Percentiles rank a stretch among this genome's conserved stretches.
Evolutionary conservation across 2,329 filamentous ascomycete species (phyloP).

Genomic region (Verticillium tricorpus): DNA sequence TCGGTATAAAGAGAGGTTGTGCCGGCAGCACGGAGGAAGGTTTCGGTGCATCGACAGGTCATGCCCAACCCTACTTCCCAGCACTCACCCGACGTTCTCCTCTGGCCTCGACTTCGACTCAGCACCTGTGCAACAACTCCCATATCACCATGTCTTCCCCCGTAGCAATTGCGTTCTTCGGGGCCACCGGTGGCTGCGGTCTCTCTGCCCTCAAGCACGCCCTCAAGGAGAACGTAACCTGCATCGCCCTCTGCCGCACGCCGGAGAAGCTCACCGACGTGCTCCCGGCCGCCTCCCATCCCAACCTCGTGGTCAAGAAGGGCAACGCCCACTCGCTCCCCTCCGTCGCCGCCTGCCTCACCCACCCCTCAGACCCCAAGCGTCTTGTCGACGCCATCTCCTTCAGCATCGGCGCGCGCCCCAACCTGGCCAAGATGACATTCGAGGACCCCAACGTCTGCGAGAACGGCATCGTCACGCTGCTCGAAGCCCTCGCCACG

Average conservation of each 20-base stretch:
- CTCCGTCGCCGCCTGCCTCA: conserved; percentile 27
- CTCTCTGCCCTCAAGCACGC: conserved; percentile 30
- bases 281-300: conserved; percentile 21
- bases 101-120: not conserved
- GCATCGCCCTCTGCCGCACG: conserved; percentile 34
- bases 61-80: no score
- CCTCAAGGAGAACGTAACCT: conserved; percentile 22
- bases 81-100: no score
- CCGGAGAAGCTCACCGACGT: conserved; percentile 31
- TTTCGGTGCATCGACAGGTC: no score
- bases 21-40: not conserved
- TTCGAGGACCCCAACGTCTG: conserved; percentile 36
- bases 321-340: conserved; percentile 32
- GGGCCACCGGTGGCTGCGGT: conserved; percentile 37
- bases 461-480: conserved; percentile 26
- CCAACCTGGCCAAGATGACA: conserved; percentile 19
- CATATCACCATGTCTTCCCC: conserved; percentile 7
- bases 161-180: conserved; percentile 31
- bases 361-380: conserved; percentile 17
- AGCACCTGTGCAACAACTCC: not conserved
- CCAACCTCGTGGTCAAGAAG: conserved; percentile 29
- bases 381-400: conserved; percentile 32
- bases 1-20: no score
- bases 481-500: conserved; percentile 26
- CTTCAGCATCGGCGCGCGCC: conserved; percentile 31